Evolutionary conservation across 768 basidiomycete species (phyloP).

Genomic region (Suillus americanus): DNA sequence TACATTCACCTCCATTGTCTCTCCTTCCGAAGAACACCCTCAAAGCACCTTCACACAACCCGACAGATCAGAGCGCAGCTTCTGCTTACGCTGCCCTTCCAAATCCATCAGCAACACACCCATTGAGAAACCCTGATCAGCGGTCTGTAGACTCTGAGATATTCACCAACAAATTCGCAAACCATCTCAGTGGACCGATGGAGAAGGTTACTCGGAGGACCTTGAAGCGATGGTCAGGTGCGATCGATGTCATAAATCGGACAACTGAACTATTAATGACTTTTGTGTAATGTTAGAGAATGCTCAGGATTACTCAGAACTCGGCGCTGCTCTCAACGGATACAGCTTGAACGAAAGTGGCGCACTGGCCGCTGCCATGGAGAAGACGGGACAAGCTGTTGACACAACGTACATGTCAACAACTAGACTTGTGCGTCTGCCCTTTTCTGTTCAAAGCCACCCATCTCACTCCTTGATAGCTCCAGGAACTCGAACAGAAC

Average conservation of each 20-base stretch:
- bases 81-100: conserved; percentile 83
- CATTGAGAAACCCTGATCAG: conserved; percentile 91
- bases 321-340: conserved; percentile 90
- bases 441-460: not conserved
- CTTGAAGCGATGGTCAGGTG: conserved; percentile 94
- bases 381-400: conserved; percentile 95
- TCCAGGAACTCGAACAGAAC: conserved; percentile 91
- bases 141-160: conserved; percentile 94
- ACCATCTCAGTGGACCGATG: conserved; percentile 89
- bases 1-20: conserved; percentile 90
- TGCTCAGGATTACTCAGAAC: conserved; percentile 84
- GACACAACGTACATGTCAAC: conserved; percentile 95
- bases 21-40: conserved; percentile 93
- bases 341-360: conserved; percentile 87
- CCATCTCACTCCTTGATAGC: conserved; percentile 39
- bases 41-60: conserved; percentile 93
- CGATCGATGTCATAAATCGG: conserved; percentile 21
- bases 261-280: conserved; percentile 6
- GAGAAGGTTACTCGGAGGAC: conserved; percentile 93
- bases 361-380: conserved; percentile 76
- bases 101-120: conserved; percentile 84
- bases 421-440: conserved; percentile 68
- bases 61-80: conserved; percentile 74
- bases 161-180: conserved; percentile 94
- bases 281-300: conserved; percentile 65